Evolutionary conservation across 116 monocot genomes (phyloP), one percentile per base, ranked within the genome.

Genomic region (Posidonia oceanica): DNA sequence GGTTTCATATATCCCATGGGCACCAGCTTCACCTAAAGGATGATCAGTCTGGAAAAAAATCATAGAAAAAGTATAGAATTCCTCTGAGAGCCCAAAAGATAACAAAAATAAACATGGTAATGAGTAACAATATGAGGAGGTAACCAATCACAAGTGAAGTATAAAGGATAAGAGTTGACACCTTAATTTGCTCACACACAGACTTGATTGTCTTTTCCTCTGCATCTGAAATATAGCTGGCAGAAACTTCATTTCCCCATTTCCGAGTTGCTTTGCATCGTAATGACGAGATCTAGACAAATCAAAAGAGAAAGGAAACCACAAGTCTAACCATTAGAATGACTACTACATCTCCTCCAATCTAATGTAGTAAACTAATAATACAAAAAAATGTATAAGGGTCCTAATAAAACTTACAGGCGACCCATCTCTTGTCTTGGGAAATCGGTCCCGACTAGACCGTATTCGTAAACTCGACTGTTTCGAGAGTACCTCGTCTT

Each of bases 141-240:
- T 48, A 48, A 48, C 12, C 48, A 44, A 3, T 44, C 44, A 29
- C 36, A 29, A 61, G 36, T 61, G 22, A 42, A 36, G 44, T n/a
- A n/a, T n/a, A 29, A 61, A 15, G 17, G 69, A 18, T 4, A 18
- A 67, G 52, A 16, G 10, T 37, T 39, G 29, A 3, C 52, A 82
- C 59, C 66, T 42, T 58, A 11, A 78, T 63, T 65, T 62, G 55
- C 54, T 71, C 59, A 14, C 62, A 70, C 20, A 80, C 69, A 13
- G 39, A 61, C 21, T 74, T 65, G 29, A 67, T 65, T 3, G 67
- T 61, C 29, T 61, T 8, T n/a, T 80, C 80, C 63, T 86, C 78
- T 14, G 58, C 51, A 71, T 80, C 86, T 14, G 80, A 86, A n/a
- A 78, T 70, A n/a, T 77, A 83, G 69, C 76, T 63, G 36, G 74